Evolutionary conservation across 176 grass and related monocot species (phyloP).

Genomic region (Oryza glaberrima): DNA sequence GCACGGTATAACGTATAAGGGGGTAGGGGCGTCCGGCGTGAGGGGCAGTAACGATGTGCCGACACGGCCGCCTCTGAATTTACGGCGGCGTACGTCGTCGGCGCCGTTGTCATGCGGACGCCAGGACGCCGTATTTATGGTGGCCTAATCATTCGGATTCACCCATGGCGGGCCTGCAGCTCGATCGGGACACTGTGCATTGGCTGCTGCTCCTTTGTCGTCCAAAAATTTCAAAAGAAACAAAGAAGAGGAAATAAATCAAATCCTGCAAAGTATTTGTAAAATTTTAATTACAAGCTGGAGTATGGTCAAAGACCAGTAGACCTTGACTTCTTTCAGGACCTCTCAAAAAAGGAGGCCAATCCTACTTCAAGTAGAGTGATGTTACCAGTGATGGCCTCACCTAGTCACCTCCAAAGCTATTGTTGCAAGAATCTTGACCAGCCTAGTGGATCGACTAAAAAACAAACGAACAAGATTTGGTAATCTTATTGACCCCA

Average conservation of each 20-base stretch:
- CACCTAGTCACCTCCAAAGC: constrained; percentile 16
- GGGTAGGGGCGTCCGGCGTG: constrained; percentile 5
- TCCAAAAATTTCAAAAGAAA: neutral
- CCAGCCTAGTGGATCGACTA: neutral
- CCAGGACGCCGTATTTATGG: constrained; percentile 3
- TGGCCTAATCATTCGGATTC: neutral
- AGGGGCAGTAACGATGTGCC: constrained; percentile 1
- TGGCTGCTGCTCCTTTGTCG: too few species aligned
- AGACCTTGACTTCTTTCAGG: neutral
- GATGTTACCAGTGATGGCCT: constrained; percentile 40
- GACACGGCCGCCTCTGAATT: constrained; percentile 36
- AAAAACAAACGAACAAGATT: neutral
- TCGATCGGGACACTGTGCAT: neutral
- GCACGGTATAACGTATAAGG: neutral
- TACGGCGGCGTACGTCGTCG: constrained; percentile 29
- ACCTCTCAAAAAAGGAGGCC: neutral
- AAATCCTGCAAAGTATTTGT: too few species aligned
- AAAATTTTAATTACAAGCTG: neutral
- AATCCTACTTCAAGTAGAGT: neutral
- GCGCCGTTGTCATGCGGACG: neutral
- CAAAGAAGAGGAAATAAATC: too few species aligned
- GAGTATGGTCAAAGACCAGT: neutral
- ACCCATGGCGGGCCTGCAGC: neutral
- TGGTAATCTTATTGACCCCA: neutral
- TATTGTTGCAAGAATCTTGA: constrained; percentile 37